Percentiles rank a stretch among this genome's conserved stretches.
Conservation (phyloP, 2,329 filamentous ascomycete genomes). For the Trichoderma gracile region DNA sequence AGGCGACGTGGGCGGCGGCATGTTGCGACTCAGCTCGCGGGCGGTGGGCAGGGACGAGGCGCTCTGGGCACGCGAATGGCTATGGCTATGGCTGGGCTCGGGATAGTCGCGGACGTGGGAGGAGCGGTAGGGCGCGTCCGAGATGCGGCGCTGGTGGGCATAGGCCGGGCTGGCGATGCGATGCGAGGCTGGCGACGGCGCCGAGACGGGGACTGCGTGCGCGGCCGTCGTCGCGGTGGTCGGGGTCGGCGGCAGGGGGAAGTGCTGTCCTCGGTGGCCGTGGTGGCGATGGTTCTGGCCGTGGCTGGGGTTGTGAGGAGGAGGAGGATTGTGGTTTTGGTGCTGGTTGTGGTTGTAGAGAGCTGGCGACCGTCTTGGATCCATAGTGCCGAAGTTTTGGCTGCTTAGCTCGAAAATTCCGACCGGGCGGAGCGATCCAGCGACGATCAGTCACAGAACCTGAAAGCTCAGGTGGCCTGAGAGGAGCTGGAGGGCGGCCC, state of each 20-base stretch:
- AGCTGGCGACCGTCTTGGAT: constrained; percentile 27
- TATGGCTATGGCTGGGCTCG: constrained; percentile 43
- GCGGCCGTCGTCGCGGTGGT: constrained; percentile 28
- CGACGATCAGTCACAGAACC: constrained; percentile 1
- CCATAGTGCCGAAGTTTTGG: constrained; percentile 28
- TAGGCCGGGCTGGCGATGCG: constrained; percentile 33
- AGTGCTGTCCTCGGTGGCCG: not conserved
- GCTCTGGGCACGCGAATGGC: constrained; percentile 46
- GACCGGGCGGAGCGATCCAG: constrained; percentile 25
- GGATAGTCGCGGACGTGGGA: constrained; percentile 36
- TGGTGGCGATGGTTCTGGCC: too few species aligned
- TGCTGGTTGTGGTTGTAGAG: constrained; percentile 24
- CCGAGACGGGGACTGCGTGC: constrained; percentile 28
- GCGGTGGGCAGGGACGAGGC: constrained; percentile 47
- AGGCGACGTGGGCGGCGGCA: constrained; percentile 50
- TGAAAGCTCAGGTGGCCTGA: not conserved
- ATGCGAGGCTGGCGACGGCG: constrained; percentile 23
- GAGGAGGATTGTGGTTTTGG: not conserved
- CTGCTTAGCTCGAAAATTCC: constrained; percentile 26
- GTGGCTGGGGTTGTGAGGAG: too few species aligned
- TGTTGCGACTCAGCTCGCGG: constrained; percentile 42
- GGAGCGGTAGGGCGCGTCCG: constrained; percentile 46
- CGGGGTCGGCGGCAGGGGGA: constrained; percentile 16
- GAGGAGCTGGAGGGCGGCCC: constrained; percentile 5
- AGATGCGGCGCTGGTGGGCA: constrained; percentile 42